Evolutionary conservation across 2,329 filamentous ascomycete genomes (phyloP).

Genomic region (Neofusicoccum ribis): DNA sequence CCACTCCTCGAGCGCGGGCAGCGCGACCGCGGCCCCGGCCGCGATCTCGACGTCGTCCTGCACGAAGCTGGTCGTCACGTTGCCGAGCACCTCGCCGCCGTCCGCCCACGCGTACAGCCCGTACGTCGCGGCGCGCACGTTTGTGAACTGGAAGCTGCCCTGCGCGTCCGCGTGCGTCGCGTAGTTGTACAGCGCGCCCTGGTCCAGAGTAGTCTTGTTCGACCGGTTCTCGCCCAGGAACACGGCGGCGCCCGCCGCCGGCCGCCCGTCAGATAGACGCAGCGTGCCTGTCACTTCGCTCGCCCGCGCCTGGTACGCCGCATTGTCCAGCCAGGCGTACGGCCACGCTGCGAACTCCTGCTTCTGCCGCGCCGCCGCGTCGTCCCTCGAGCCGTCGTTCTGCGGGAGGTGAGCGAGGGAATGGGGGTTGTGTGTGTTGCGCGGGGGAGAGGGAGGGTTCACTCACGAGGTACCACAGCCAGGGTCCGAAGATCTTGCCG

Average conservation of each 20-base stretch:
- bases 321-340: conserved; percentile 51
- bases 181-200: conserved; percentile 54
- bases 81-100: conserved; percentile 40
- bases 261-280: conserved; percentile 49
- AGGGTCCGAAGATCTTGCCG: conserved; percentile 39
- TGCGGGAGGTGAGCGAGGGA: conserved; percentile 20
- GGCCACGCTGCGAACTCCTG: conserved; percentile 49
- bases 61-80: conserved; percentile 49
- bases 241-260: conserved; percentile 50
- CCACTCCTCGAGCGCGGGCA: conserved; percentile 41
- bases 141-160: conserved; percentile 47
- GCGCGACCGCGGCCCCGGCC: conserved; percentile 26
- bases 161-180: conserved; percentile 45
- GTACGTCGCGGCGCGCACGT: conserved; percentile 49
- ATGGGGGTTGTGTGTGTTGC: not conserved
- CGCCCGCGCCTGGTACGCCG: conserved; percentile 50
- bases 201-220: conserved; percentile 48
- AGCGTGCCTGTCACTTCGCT: conserved; percentile 46
- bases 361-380: conserved; percentile 43
- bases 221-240: conserved; percentile 53
- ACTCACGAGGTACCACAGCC: conserved; percentile 39
- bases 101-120: conserved; percentile 54
- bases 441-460: too few species aligned
- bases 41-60: conserved; percentile 44
- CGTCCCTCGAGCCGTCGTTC: conserved; percentile 50